phyloP scores from a whole-genome alignment of 2,329 filamentous ascomycete species.

The Apiospora malaysiana region DNA sequence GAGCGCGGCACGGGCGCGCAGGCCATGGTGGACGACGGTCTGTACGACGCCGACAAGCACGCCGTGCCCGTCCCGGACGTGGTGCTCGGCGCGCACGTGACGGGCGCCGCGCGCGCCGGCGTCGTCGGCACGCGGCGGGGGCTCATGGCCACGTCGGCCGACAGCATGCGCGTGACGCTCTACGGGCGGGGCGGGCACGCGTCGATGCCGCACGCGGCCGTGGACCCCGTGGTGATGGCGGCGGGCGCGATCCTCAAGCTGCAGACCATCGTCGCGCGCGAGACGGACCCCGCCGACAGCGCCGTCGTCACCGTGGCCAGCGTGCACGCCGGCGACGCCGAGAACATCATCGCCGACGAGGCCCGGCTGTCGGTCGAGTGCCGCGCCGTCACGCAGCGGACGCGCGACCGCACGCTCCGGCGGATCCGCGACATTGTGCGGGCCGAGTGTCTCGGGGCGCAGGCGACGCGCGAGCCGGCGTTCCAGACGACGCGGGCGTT shows the following conservation, averaged over 20 bases:
- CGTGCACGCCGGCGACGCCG: slow-evolving; percentile 13
- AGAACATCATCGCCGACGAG: slow-evolving; percentile 19
- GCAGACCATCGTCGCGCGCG: slow-evolving; percentile 1
- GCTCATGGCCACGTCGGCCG: neutral
- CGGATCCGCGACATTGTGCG: neutral
- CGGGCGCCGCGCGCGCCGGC: slow-evolving; percentile 39
- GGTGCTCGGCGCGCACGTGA: slow-evolving; percentile 45
- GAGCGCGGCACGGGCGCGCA: slow-evolving; percentile 66
- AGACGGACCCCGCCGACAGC: slow-evolving; percentile 19
- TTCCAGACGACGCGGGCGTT: slow-evolving; percentile 8
- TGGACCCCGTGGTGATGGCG: slow-evolving; percentile 4
- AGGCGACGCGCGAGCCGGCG: slow-evolving; percentile 2
- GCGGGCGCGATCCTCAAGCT: neutral
- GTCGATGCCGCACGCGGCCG: slow-evolving; percentile 11
- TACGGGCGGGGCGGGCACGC: neutral
- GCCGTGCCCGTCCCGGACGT: slow-evolving; percentile 40
- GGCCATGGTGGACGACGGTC: slow-evolving; percentile 45
- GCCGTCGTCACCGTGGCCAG: slow-evolving; percentile 17
- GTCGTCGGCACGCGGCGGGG: slow-evolving; percentile 36
- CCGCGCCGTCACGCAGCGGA: neutral
- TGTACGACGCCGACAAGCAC: slow-evolving; percentile 35
- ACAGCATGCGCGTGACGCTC: slow-evolving; percentile 10
- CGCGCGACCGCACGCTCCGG: neutral
- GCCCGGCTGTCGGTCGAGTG: neutral
- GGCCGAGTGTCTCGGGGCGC: neutral